These are phyloP conservation scores for Saccharomycopsis oosterbeekiorum DNA, from an alignment of 805 yeast genomes.

Conservation along the genomic window DNA sequence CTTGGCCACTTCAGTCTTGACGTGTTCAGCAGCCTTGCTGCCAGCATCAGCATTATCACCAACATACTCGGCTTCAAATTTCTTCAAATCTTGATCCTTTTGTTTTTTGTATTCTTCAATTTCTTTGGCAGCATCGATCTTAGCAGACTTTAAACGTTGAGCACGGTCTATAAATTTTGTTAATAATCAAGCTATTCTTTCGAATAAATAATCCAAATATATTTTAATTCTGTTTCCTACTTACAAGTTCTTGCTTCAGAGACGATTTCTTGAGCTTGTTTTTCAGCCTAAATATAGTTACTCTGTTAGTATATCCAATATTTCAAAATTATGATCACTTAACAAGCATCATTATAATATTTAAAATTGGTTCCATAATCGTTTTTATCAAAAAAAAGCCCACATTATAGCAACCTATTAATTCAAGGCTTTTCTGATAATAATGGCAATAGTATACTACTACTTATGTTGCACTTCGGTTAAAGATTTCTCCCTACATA, in stretches of 20 bases:
- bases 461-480: too few relatives aligned
- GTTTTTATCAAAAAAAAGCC: too few relatives aligned
- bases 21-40: constrained; percentile 65
- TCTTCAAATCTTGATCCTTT: constrained; percentile 74
- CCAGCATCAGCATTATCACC: constrained; percentile 72
- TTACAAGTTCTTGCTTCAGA: constrained; percentile 81
- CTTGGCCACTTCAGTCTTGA: constrained; percentile 58
- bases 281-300: constrained; percentile 56
- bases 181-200: too few relatives aligned
- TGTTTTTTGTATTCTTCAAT: constrained; percentile 75
- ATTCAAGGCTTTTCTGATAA: too few relatives aligned
- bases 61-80: constrained; percentile 56
- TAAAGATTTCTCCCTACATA: background rate
- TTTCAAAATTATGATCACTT: background rate
- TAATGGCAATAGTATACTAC: too few relatives aligned
- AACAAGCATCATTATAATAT: too few relatives aligned
- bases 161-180: constrained; percentile 50
- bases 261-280: constrained; percentile 94
- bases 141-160: constrained; percentile 84
- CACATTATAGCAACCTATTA: too few relatives aligned
- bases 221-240: constrained; percentile 22
- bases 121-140: constrained; percentile 84
- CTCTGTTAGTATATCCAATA: background rate
- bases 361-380: too few relatives aligned
- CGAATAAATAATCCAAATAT: too few relatives aligned